A percentile compares a stretch with the other conserved stretches of the same genome.
These are phyloP conservation scores for Globisporangium cystogenes DNA, from an alignment of 352 stramenopile genomes.

Conservation along the genomic window DNA sequence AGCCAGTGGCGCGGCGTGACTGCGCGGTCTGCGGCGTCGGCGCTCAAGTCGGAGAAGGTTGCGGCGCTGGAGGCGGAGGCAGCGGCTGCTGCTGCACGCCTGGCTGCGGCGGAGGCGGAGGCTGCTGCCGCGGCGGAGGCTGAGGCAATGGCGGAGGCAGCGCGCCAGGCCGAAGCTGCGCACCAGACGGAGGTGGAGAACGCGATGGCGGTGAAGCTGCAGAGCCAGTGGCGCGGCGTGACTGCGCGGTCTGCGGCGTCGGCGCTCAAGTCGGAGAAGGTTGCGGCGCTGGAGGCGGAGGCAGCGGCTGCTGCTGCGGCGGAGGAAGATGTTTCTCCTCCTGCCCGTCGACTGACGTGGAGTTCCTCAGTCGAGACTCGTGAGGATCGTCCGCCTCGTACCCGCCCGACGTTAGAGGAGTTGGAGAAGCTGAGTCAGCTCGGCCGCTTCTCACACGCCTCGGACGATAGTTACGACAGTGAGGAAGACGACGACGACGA, in stretches of 20 bases:
- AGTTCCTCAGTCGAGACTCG: background rate
- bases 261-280: slow-evolving; percentile 8
- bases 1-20: slow-evolving; percentile 17
- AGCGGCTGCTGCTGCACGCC: background rate
- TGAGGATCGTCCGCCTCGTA: background rate
- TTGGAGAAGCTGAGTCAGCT: slow-evolving; percentile 15
- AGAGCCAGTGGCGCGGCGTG: slow-evolving; percentile 18
- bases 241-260: slow-evolving; percentile 8
- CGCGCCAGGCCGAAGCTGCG: background rate
- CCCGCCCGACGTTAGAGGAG: slow-evolving; percentile 12
- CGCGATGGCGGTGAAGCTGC: slow-evolving; percentile 14
- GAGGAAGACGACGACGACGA: slow-evolving; percentile 10
- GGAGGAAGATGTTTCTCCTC: background rate
- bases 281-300: slow-evolving; percentile 1
- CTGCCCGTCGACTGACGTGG: background rate
- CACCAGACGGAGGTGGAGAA: slow-evolving; percentile 5
- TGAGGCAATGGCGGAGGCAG: background rate
- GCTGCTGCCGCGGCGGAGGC: background rate
- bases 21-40: slow-evolving; percentile 7
- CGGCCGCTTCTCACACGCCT: slow-evolving; percentile 9
- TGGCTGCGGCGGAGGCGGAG: slow-evolving; percentile 6
- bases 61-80: slow-evolving; percentile 2
- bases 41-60: slow-evolving; percentile 8
- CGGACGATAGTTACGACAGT: slow-evolving; percentile 11
- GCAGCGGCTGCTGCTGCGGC: slow-evolving; percentile 10